These are phyloP conservation scores for Aspergillus nidulans DNA, from an alignment of 495 filamentous ascomycete genomes.

Conservation along the genomic window DNA sequence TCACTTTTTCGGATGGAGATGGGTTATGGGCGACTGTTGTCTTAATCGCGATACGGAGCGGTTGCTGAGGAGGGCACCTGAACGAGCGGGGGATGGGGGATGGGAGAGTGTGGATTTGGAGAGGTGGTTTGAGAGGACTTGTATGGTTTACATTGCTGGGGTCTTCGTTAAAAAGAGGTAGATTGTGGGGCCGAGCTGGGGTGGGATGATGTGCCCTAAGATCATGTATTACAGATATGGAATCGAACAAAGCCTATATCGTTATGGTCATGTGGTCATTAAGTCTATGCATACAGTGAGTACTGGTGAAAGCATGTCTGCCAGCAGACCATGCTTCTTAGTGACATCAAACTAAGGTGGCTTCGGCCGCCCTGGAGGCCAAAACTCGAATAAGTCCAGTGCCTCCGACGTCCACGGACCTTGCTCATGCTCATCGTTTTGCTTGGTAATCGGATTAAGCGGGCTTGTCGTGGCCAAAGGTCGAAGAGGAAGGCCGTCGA, in stretches of 20 bases:
- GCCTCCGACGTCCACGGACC: conserved; percentile 58
- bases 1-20: conserved; percentile 34
- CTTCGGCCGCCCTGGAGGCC: conserved; percentile 39
- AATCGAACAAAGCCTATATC: background rate
- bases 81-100: conserved; percentile 41
- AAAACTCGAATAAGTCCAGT: conserved; percentile 56
- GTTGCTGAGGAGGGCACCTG: conserved; percentile 43
- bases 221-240: background rate
- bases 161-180: conserved; percentile 44
- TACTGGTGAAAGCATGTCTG: background rate
- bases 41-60: conserved; percentile 52
- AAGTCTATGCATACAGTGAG: background rate
- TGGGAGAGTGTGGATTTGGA: conserved; percentile 55
- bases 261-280: background rate
- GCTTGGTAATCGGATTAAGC: conserved; percentile 12
- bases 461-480: conserved; percentile 18
- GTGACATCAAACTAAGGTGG: conserved; percentile 14
- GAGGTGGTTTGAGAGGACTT: conserved; percentile 40
- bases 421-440: conserved; percentile 25
- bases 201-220: no score
- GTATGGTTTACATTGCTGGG: conserved; percentile 54
- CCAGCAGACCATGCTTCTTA: conserved; percentile 18
- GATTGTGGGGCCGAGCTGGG: background rate
- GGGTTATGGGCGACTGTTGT: conserved; percentile 56
- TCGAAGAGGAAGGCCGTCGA: conserved; percentile 11